Evolutionary conservation across 2,329 filamentous ascomycete species (phyloP).

Genomic region (Neofusicoccum laricinum): DNA sequence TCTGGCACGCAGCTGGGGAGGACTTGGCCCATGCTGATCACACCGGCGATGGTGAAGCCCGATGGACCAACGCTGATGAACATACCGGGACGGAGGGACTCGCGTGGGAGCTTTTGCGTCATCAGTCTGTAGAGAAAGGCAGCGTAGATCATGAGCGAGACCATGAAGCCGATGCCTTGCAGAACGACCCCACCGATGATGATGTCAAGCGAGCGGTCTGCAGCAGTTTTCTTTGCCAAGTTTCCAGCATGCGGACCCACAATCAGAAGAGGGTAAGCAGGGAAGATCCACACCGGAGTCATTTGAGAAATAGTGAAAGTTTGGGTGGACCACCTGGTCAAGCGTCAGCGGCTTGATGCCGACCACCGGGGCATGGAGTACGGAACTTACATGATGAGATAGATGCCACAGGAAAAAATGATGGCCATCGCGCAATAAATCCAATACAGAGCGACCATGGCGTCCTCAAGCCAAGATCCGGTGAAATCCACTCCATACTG

Average conservation of each 20-base stretch:
- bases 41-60: conserved; percentile 63
- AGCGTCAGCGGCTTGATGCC: neutral
- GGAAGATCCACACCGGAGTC: conserved; percentile 88
- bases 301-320: conserved; percentile 74
- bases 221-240: conserved; percentile 45
- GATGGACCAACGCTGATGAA: conserved; percentile 80
- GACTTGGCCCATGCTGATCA: conserved; percentile 56
- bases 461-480: conserved; percentile 53
- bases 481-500: conserved; percentile 63
- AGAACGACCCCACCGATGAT: conserved; percentile 59
- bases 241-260: conserved; percentile 70
- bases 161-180: conserved; percentile 63
- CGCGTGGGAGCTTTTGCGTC: conserved; percentile 79
- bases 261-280: conserved; percentile 76
- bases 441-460: conserved; percentile 71
- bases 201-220: conserved; percentile 48
- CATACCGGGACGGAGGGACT: conserved; percentile 75
- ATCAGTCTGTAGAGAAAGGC: conserved; percentile 84
- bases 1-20: conserved; percentile 48
- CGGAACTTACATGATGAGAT: conserved; percentile 62
- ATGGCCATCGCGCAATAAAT: conserved; percentile 68
- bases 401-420: conserved; percentile 66
- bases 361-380: conserved; percentile 32
- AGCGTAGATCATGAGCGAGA: conserved; percentile 75
- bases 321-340: conserved; percentile 58